A percentile compares a stretch with the other conserved stretches of the same genome.
These are phyloP conservation scores for Leishmania tarentolae DNA, from an alignment of 208 protist species.

Conservation along the genomic window DNA sequence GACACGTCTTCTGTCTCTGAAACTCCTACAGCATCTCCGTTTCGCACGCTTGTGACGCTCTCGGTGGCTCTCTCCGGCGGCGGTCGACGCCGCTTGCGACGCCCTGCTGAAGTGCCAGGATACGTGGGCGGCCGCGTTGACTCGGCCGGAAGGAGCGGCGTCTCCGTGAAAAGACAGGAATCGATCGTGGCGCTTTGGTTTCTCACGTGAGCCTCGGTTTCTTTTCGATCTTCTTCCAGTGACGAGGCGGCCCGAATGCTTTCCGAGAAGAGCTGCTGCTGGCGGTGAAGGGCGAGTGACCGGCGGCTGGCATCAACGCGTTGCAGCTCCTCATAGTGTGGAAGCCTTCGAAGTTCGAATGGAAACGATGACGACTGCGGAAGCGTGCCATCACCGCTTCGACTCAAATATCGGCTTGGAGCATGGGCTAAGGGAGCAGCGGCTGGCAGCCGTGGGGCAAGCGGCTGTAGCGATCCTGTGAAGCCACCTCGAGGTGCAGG, in stretches of 20 bases:
- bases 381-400: background rate
- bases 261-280: conserved; percentile 1
- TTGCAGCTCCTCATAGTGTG: conserved; percentile 20
- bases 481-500: conserved; percentile 1
- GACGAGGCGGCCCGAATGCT: background rate
- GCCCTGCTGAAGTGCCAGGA: background rate
- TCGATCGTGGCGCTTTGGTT: conserved; percentile 8
- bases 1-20: background rate
- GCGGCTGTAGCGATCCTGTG: conserved; percentile 35
- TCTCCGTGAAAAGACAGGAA: conserved; percentile 24
- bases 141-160: conserved; percentile 6
- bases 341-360: conserved; percentile 7
- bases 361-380: background rate
- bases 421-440: background rate
- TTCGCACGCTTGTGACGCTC: background rate
- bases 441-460: conserved; percentile 26
- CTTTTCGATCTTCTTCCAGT: background rate
- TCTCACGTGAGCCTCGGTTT: background rate
- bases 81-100: conserved; percentile 22
- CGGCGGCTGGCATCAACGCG: conserved; percentile 15
- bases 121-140: background rate
- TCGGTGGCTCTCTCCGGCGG: background rate
- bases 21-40: background rate
- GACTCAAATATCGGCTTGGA: background rate
- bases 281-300: conserved; percentile 11